Evolutionary conservation across 176 grass and related monocot species (phyloP), one percentile per base, ranked within the genome.

Genomic region (Phyllostachys edulis): DNA sequence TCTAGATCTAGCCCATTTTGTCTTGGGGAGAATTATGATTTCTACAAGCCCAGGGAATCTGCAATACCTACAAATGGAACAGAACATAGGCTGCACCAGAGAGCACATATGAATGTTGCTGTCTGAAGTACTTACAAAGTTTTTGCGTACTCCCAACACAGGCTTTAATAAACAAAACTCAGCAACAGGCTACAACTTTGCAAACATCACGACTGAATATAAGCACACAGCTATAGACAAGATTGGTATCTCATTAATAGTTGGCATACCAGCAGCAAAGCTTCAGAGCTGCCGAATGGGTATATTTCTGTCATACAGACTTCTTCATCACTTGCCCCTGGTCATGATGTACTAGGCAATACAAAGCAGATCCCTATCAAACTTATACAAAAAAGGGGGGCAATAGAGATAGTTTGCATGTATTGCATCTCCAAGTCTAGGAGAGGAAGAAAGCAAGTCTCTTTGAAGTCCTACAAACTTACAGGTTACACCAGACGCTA

Each of bases 381-480:
- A 92, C 62, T 84, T 75, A 37, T 32, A 86, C 73, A 86, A 87
- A 87, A 87, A 72, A 76, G 40, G 15, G 69, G 69, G 36, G 61
- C 81, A 66, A 51, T 69, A 80, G 42, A 86, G 78, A 80, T 42
- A 76, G 79, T 56, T 42, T 87, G 76, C 80, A 78, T 84, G 81
- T 75, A 63, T 68, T 73, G 85, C 84, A 70, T 87, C 68, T 84
- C 71, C 37, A 50, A 64, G 71, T 37, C 42, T 24, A 67, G 67
- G 60, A 73, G 78, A 81, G 62, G 36, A 71, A 57, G 42, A 79
- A 84, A 90, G 67, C 76, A 69, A 27, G 23, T 52, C 32, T 62
- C 54, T 56, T 56, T 73, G 9, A 69, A 55, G 39, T 75, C 89
- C 89, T 90, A 90, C 76, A 52, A 79, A 89, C 87, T 89, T 87